These are phyloP conservation scores for Plantago coronopus DNA, from an alignment of 305 asterid species.

Conservation along the genomic window DNA sequence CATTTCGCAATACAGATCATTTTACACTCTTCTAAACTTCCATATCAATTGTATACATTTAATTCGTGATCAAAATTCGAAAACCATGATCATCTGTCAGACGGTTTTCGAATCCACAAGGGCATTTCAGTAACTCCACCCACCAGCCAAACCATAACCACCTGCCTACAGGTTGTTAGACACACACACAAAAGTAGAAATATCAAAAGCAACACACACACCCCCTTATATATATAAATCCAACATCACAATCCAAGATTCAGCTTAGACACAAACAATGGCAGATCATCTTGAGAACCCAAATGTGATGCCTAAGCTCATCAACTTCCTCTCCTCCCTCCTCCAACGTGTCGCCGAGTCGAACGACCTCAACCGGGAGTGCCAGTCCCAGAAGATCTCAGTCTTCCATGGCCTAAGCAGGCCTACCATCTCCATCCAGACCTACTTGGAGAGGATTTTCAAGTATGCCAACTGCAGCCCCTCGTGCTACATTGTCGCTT, in stretches of 20 bases:
- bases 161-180: conserved; percentile 49
- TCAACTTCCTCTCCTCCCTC: conserved; percentile 70
- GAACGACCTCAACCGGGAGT: conserved; percentile 48
- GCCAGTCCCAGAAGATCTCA: conserved; percentile 55
- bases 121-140: conserved; percentile 19
- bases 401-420: conserved; percentile 75
- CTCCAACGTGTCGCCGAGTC: conserved; percentile 72
- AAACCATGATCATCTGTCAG: neutral
- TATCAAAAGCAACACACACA: conserved; percentile 3
- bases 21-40: too few relatives aligned
- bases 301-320: conserved; percentile 57
- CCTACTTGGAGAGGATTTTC: conserved; percentile 76
- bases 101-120: neutral
- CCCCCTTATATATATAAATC: conserved; percentile 22
- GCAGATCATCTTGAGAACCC: conserved; percentile 67
- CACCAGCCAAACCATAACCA: conserved; percentile 23
- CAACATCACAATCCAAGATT: conserved; percentile 30
- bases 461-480: conserved; percentile 96
- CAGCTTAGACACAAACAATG: conserved; percentile 28
- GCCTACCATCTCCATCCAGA: conserved; percentile 75
- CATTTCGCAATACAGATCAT: too few relatives aligned
- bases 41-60: too few relatives aligned
- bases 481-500: conserved; percentile 83
- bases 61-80: too few relatives aligned
- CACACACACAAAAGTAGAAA: conserved; percentile 17